Evolutionary conservation across 495 filamentous ascomycete species (phyloP).

Genomic region (Lichina pygmaea): DNA sequence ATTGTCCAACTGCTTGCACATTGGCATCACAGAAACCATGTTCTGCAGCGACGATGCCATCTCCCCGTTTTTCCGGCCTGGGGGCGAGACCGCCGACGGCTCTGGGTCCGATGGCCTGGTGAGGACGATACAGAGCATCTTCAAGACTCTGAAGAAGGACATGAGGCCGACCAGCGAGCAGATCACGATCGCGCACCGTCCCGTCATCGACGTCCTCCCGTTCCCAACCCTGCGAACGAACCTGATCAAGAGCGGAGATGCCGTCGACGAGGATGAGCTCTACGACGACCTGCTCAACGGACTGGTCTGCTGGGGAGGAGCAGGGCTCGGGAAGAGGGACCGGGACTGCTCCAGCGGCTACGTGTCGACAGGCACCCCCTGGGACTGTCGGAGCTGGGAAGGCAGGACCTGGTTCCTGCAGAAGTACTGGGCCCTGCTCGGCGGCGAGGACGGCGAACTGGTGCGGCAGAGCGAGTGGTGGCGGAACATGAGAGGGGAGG

Average conservation of each 20-base stretch:
- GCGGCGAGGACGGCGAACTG: constrained; percentile 11
- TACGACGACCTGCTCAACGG: constrained; percentile 7
- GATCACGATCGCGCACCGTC: constrained; percentile 9
- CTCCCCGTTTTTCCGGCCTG: constrained; percentile 8
- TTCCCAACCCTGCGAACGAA: constrained; percentile 10
- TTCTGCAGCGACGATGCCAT: constrained; percentile 7
- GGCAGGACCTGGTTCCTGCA: constrained; percentile 10
- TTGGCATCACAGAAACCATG: constrained; percentile 8
- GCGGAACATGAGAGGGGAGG: constrained; percentile 3
- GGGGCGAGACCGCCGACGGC: not conserved
- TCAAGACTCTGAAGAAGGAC: constrained; percentile 9
- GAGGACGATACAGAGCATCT: constrained; percentile 3
- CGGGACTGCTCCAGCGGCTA: constrained; percentile 6
- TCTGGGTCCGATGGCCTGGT: constrained; percentile 3
- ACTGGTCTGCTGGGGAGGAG: constrained; percentile 10
- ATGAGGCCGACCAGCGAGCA: constrained; percentile 9
- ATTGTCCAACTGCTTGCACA: constrained; percentile 3
- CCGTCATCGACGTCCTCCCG: constrained; percentile 10
- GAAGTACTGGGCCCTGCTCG: constrained; percentile 12
- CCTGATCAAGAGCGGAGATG: constrained; percentile 5
- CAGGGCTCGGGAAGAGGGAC: constrained; percentile 7
- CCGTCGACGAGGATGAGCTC: constrained; percentile 9
- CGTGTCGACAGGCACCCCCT: constrained; percentile 9
- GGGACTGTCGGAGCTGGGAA: constrained; percentile 12
- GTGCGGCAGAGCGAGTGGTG: constrained; percentile 12